A percentile compares a stretch with the other conserved stretches of the same genome.
Conservation (phyloP, 306 rosid species). For the Canavalia ensiformis region DNA sequence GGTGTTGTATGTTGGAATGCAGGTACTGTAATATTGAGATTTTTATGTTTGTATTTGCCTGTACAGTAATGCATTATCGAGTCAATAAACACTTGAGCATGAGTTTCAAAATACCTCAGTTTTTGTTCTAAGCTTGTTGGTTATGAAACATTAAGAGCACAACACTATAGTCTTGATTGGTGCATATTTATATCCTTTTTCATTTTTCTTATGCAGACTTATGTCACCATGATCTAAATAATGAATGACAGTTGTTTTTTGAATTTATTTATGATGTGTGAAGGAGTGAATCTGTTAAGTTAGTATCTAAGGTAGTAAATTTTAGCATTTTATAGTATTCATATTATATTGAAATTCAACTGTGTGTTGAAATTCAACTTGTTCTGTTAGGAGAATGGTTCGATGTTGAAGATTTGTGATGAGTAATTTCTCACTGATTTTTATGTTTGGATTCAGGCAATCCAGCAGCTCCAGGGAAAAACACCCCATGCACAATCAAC, state of each 20-base stretch:
- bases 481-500: constrained; percentile 75
- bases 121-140: constrained; percentile 15
- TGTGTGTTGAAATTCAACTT: neutral
- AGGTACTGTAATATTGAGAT: constrained; percentile 61
- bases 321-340: neutral
- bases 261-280: neutral
- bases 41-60: neutral
- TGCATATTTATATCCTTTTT: constrained; percentile 9
- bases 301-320: neutral
- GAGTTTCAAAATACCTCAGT: constrained; percentile 10
- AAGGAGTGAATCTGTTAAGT: neutral
- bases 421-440: constrained; percentile 18
- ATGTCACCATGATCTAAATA: neutral
- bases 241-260: neutral
- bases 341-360: neutral
- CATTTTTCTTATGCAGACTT: neutral
- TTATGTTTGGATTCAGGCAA: constrained; percentile 70
- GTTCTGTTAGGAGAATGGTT: neutral
- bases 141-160: neutral
- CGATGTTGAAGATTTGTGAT: neutral
- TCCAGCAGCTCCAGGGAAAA: constrained; percentile 88
- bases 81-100: neutral
- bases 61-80: neutral
- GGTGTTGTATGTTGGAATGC: constrained; percentile 96
- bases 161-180: neutral